Evolutionary conservation across 495 filamentous ascomycete species (phyloP).

Genomic region (Penicillium macrosclerotiorum): DNA sequence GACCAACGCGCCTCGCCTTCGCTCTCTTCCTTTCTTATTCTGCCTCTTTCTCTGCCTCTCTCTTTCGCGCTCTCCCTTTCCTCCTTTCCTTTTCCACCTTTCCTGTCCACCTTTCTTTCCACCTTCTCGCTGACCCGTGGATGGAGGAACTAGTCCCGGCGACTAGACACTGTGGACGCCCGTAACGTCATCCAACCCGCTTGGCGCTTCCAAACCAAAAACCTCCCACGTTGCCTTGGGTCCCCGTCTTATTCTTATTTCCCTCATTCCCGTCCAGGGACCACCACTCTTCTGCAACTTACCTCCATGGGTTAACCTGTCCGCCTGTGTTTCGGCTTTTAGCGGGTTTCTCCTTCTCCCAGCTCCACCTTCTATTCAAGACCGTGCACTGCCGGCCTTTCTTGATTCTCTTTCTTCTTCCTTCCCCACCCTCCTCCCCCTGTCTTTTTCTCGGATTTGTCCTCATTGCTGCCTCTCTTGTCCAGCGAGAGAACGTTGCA

Average conservation of each 20-base stretch:
- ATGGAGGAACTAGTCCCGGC: neutral
- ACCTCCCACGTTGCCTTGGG: neutral
- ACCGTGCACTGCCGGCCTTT: constrained; percentile 10
- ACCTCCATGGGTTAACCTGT: constrained; percentile 10
- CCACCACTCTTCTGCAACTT: neutral
- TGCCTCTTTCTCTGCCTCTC: constrained; percentile 1
- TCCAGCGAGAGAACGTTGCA: constrained; percentile 6
- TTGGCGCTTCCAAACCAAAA: constrained; percentile 3
- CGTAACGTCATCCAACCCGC: constrained; percentile 16
- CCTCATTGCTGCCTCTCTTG: too few species aligned
- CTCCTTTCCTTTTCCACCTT: constrained; percentile 1
- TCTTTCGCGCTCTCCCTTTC: constrained; percentile 4
- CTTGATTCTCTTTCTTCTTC: neutral
- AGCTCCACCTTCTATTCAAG: constrained; percentile 2
- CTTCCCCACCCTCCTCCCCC: neutral
- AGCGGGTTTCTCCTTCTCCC: constrained; percentile 2
- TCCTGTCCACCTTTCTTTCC: neutral
- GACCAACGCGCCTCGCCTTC: neutral
- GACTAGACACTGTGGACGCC: constrained; percentile 1
- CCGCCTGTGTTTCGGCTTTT: constrained; percentile 7
- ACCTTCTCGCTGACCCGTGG: neutral
- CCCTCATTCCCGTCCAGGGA: neutral
- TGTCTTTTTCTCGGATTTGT: constrained; percentile 1
- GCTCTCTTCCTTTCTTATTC: constrained; percentile 1
- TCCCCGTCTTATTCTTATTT: constrained; percentile 3